Base-by-base conservation (phyloP, 2,329 filamentous ascomycete genomes). In the Corynespora cassiicola region DNA sequence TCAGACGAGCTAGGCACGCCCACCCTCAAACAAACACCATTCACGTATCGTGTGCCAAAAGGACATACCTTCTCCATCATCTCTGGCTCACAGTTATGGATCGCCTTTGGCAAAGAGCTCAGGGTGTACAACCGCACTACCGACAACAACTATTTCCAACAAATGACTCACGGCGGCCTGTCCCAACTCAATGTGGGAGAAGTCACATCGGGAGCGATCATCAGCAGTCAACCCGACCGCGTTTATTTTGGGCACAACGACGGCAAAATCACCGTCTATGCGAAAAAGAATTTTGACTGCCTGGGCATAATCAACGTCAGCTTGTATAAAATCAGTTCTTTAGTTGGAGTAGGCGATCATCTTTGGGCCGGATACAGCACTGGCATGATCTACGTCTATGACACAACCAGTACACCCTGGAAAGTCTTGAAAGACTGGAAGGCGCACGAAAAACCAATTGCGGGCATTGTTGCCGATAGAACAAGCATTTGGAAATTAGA, bases 351-450 rank as follows among this genome's bases (percentile, higher is more conserved):
- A 3, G 91, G 90, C 5, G 80, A 85, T 44, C 81, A 89, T 58
- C 76, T 99, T 1, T 99, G 94, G 94, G 90, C 90, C 18, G 92
- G 86, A 3, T 97, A 91, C 72, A 96, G 92, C 65, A 96, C 88
- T 0, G 94, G 94, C 11, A 95, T 87, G 78, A 84, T 96, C 20
- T 94, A 90, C 58, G 87, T 97, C 6, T 99, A 96, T 68, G 91
- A 99, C 65, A 87, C 89, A 8, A 80, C 75, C 7, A 79, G 82
- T 19, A 83, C 80, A n/a, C 92, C 92, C 0, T 99, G 94, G 94
- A 79, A 79, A 14, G 83, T 95, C 17, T 85, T 88, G 71, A 99
- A 99, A 66, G 92, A 97, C 60, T 99, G 94, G 92, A 84, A 86
- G 50, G 92, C 90, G 3, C 94, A 97, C 62, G 85, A 89, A 6